Evolutionary conservation across 2,329 filamentous ascomycete species (phyloP).

Genomic region (Ceratocystis diversiconidia): DNA sequence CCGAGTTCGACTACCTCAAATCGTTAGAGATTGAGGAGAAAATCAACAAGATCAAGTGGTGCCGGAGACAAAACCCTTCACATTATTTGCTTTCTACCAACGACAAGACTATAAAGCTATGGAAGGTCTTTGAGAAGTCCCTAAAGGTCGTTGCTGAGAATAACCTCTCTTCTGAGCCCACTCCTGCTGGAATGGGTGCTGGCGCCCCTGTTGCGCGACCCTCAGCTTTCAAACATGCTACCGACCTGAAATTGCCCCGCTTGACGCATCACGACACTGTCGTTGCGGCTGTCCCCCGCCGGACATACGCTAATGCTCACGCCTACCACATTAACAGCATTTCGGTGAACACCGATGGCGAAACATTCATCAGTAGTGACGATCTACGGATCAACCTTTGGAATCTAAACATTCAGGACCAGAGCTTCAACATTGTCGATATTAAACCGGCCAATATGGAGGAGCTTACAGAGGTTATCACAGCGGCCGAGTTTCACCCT

Average conservation of each 20-base stretch:
- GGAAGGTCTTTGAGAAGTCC: conserved; percentile 99
- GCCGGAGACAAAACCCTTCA: conserved; percentile 90
- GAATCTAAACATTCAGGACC: conserved; percentile 98
- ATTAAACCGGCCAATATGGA: conserved; percentile 99
- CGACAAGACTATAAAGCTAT: conserved; percentile 99
- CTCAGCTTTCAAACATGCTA: conserved; percentile 59
- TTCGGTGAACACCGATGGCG: conserved; percentile 98
- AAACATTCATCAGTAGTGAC: conserved; percentile 98
- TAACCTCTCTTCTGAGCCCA: conserved; percentile 89
- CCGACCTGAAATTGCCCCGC: conserved; percentile 81
- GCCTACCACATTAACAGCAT: conserved; percentile 99
- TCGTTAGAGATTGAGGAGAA: conserved; percentile 99
- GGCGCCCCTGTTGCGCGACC: conserved; percentile 58
- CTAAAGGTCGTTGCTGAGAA: conserved; percentile 98
- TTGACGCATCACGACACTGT: conserved; percentile 98
- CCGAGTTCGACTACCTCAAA: conserved; percentile 98
- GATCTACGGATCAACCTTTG: conserved; percentile 95
- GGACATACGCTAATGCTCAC: conserved; percentile 95
- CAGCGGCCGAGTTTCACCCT: conserved; percentile 93
- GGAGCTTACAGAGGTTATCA: conserved; percentile 96
- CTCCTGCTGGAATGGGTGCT: conserved; percentile 58
- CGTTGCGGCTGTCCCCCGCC: conserved; percentile 85
- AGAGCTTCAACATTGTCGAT: conserved; percentile 99
- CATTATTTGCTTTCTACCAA: conserved; percentile 98
- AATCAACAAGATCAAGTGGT: conserved; percentile 99